phyloP scores from a whole-genome alignment of 129 eudicot species.

The Pittosporum tobira region DNA sequence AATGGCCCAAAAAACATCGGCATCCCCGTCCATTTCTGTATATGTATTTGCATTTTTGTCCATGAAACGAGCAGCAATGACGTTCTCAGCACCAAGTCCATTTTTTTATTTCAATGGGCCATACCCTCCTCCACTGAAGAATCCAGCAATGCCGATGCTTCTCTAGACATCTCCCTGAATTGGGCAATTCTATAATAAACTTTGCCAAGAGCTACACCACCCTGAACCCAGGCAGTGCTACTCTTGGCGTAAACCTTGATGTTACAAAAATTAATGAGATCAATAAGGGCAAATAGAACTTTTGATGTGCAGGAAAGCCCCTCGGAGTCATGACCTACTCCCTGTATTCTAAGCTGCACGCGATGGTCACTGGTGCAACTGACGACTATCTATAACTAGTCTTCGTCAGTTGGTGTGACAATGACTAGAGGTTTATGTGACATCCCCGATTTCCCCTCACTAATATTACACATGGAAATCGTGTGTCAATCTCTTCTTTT shows the following conservation, averaged over 20 bases:
- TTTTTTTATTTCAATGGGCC: slow-evolving; percentile 8
- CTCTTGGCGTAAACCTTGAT: slow-evolving; percentile 1
- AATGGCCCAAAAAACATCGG: slow-evolving; percentile 7
- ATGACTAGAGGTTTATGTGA: slow-evolving; percentile 6
- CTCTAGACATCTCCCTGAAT: neutral
- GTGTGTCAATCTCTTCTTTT: no score
- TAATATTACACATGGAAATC: no score
- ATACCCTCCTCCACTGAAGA: slow-evolving; percentile 12
- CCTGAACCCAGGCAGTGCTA: slow-evolving; percentile 13
- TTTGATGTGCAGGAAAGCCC: slow-evolving; percentile 7
- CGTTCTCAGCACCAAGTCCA: slow-evolving; percentile 4
- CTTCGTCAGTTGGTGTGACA: slow-evolving; percentile 1
- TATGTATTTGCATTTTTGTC: slow-evolving; percentile 14
- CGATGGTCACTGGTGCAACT: neutral
- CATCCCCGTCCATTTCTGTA: neutral
- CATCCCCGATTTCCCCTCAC: no score
- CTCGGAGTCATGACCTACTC: slow-evolving; percentile 17
- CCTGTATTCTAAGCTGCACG: slow-evolving; percentile 4
- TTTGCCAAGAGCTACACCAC: slow-evolving; percentile 11
- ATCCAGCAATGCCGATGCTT: slow-evolving; percentile 11
- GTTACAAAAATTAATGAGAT: slow-evolving; percentile 1
- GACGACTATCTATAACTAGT: neutral
- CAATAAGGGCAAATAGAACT: slow-evolving; percentile 8
- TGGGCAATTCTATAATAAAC: slow-evolving; percentile 10
- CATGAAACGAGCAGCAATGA: slow-evolving; percentile 14